Evolutionary conservation across 257 asterid genomes (phyloP).

Genomic region (Fraxinus anomala): DNA sequence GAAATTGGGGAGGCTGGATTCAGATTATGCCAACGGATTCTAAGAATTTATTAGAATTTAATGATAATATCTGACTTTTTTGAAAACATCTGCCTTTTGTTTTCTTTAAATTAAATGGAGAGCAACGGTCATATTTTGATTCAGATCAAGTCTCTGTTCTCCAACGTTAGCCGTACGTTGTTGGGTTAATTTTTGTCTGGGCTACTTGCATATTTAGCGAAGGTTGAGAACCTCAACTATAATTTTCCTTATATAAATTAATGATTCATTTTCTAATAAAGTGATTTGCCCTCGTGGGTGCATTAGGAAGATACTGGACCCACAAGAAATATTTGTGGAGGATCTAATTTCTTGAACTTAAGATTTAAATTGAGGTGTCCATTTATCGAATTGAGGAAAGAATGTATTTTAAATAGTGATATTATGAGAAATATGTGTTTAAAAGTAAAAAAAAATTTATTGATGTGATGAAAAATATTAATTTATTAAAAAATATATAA

Average conservation of each 20-base stretch:
- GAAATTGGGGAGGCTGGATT: conserved; percentile 1
- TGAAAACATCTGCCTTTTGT: conserved; percentile 30
- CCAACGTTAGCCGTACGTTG: conserved; percentile 25
- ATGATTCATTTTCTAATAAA: too few species aligned
- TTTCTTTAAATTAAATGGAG: conserved; percentile 18
- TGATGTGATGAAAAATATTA: too few species aligned
- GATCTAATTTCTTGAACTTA: conserved; percentile 43
- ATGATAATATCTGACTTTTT: conserved; percentile 26
- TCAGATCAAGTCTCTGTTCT: conserved; percentile 17
- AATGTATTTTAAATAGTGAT: too few species aligned
- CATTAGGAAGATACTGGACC: conserved; percentile 21
- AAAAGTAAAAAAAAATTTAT: too few species aligned
- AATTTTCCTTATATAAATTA: too few species aligned
- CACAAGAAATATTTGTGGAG: conserved; percentile 53
- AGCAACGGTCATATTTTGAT: conserved; percentile 58
- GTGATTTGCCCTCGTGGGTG: not conserved
- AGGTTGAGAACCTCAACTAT: too few species aligned
- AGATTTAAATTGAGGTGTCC: conserved; percentile 47
- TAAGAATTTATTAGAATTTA: conserved; percentile 34
- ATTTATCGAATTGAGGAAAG: conserved; percentile 24
- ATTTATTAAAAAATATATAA: too few species aligned
- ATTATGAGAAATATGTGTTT: too few species aligned
- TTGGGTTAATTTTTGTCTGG: conserved; percentile 16
- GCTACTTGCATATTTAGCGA: too few species aligned
- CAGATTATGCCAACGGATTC: conserved; percentile 22